Conservation (phyloP, 306 rosid species). For the Cajanus cajan region DNA sequence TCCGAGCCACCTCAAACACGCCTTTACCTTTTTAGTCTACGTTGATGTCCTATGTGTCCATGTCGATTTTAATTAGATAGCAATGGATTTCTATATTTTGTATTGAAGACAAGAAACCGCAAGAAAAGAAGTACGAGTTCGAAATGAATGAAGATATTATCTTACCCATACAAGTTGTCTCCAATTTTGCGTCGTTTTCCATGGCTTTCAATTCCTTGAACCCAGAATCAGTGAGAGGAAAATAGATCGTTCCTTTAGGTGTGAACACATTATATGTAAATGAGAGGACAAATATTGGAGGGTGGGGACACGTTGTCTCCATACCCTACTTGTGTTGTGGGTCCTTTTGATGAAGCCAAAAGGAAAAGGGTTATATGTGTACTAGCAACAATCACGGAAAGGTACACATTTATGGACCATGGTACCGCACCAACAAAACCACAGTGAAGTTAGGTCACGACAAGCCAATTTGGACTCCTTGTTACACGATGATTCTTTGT, state of each 20-base stretch:
- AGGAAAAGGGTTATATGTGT: constrained; percentile 17
- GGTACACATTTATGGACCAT: constrained; percentile 36
- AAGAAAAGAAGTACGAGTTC: no score
- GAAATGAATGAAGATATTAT: no score
- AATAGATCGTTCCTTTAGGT: not conserved
- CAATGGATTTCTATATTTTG: not conserved
- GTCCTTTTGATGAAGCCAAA: not conserved
- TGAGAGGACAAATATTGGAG: not conserved
- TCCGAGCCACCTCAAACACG: no score
- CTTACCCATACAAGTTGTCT: not conserved
- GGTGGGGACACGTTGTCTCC: constrained; percentile 21
- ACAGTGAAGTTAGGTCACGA: constrained; percentile 58
- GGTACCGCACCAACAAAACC: constrained; percentile 26
- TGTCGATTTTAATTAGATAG: no score
- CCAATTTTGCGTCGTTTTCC: not conserved
- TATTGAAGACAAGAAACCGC: not conserved
- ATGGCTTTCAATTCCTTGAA: not conserved
- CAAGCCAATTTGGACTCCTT: constrained; percentile 1
- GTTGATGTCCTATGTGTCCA: no score
- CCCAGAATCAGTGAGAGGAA: not conserved
- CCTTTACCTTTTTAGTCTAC: no score
- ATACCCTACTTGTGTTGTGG: not conserved
- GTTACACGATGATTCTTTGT: constrained; percentile 24
- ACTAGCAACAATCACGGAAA: constrained; percentile 50
- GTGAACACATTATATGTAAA: constrained; percentile 18